These are phyloP conservation scores for Massariosphaeria phaeospora DNA, from an alignment of 495 filamentous ascomycete species.

Conservation along the genomic window DNA sequence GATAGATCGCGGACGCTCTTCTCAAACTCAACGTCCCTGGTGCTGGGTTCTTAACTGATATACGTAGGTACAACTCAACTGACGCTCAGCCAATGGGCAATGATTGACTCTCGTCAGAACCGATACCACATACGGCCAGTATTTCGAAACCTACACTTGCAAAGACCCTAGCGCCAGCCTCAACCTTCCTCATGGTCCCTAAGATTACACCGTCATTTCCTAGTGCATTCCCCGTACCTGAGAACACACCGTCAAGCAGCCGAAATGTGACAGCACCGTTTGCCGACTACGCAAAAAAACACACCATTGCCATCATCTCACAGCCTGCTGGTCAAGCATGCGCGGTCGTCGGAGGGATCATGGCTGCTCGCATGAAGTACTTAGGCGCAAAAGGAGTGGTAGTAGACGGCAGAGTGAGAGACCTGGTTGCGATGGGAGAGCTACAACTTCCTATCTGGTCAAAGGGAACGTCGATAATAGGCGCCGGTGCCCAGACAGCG, in stretches of 20 bases:
- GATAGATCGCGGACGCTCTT: conserved; percentile 39
- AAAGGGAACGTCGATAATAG: conserved; percentile 53
- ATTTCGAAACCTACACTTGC: conserved; percentile 27
- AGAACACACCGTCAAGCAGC: conserved; percentile 40
- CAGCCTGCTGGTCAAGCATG: conserved; percentile 57
- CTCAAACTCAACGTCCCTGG: conserved; percentile 37
- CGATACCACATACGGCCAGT: conserved; percentile 12
- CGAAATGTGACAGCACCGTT: conserved; percentile 51
- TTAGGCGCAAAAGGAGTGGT: conserved; percentile 51
- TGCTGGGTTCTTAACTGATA: conserved; percentile 54
- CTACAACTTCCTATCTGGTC: conserved; percentile 55
- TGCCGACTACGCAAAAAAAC: conserved; percentile 52
- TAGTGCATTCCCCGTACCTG: conserved; percentile 30
- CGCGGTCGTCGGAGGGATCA: conserved; percentile 64
- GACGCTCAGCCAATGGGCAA: neutral
- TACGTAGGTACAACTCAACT: conserved; percentile 43
- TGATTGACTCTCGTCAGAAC: conserved; percentile 13
- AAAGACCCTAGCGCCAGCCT: conserved; percentile 55
- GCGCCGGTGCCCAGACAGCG: conserved; percentile 56
- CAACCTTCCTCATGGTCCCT: conserved; percentile 59
- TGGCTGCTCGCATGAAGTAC: conserved; percentile 57
- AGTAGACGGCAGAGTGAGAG: conserved; percentile 58
- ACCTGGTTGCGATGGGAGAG: conserved; percentile 51
- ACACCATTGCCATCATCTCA: conserved; percentile 54
- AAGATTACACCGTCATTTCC: conserved; percentile 40